Evolutionary conservation across 1,284 basidiomycete genomes (phyloP).

Genomic region (Pseudozyma sp.): DNA sequence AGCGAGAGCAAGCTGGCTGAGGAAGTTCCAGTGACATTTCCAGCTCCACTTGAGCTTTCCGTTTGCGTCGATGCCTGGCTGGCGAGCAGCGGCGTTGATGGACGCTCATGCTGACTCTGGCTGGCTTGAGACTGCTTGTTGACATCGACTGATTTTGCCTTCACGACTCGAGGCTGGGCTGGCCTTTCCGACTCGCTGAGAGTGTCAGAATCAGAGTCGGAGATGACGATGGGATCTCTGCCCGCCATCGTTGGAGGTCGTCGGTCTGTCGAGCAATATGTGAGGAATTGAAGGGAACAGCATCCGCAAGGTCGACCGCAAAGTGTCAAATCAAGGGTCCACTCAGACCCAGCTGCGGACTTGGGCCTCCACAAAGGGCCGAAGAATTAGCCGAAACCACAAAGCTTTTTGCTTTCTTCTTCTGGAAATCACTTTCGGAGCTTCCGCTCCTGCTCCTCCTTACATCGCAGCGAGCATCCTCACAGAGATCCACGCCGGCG

Average conservation of each 20-base stretch:
- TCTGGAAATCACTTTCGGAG: background rate
- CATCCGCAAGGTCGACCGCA: no score
- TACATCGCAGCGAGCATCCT: background rate
- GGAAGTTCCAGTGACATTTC: background rate
- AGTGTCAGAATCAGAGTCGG: slow-evolving; percentile 46
- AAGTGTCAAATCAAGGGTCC: no score
- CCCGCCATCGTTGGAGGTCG: slow-evolving; percentile 8
- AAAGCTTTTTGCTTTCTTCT: slow-evolving; percentile 2
- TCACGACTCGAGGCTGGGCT: background rate
- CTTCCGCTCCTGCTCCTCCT: background rate
- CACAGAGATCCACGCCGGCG: background rate
- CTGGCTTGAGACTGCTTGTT: background rate
- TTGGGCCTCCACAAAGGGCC: slow-evolving; percentile 1
- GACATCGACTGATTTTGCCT: background rate
- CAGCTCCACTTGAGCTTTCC: background rate
- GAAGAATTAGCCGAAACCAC: slow-evolving; percentile 4
- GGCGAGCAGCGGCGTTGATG: background rate
- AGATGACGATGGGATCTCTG: slow-evolving; percentile 35
- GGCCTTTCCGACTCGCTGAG: slow-evolving; percentile 49
- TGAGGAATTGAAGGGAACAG: no score
- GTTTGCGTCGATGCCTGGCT: background rate
- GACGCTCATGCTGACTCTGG: background rate
- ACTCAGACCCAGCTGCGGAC: background rate
- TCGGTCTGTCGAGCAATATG: background rate
- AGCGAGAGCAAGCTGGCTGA: slow-evolving; percentile 15